Conservation (phyloP, 768 basidiomycete genomes). For the Phylloporus arenicola region DNA sequence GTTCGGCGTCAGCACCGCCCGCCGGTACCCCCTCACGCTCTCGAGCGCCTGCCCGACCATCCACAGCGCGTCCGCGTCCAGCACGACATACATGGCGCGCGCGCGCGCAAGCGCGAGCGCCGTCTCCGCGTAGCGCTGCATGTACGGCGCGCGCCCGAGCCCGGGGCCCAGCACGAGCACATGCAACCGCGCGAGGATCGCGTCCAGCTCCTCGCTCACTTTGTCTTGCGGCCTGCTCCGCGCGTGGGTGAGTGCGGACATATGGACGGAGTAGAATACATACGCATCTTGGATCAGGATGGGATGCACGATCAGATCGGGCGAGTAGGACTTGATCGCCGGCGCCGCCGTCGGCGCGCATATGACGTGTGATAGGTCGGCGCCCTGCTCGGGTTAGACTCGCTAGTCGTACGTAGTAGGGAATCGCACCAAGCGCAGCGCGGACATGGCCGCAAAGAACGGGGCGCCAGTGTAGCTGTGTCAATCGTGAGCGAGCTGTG, state of each 20-base stretch:
- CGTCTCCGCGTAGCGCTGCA: constrained; percentile 75
- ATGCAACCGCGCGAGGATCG: constrained; percentile 80
- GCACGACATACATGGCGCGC: constrained; percentile 80
- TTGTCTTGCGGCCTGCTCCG: constrained; percentile 40
- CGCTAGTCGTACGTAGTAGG: background rate
- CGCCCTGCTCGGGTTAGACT: background rate
- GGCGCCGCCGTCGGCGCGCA: constrained; percentile 89
- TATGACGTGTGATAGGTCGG: constrained; percentile 88
- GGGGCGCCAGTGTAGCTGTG: constrained; percentile 93
- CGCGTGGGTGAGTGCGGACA: too few species aligned
- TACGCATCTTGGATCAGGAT: constrained; percentile 70
- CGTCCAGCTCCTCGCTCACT: constrained; percentile 51
- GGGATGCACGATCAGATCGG: constrained; percentile 95
- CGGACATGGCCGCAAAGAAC: constrained; percentile 90
- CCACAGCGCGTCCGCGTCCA: constrained; percentile 92
- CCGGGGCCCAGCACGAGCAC: constrained; percentile 93
- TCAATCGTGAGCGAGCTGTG: background rate
- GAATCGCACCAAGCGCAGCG: constrained; percentile 64
- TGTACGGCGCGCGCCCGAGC: constrained; percentile 84
- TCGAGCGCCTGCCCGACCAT: constrained; percentile 70
- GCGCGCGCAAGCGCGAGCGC: constrained; percentile 70
- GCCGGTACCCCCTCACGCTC: constrained; percentile 77
- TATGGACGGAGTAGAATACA: constrained; percentile 21
- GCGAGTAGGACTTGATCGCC: constrained; percentile 95
- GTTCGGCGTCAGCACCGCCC: constrained; percentile 90